Conservation (phyloP, 495 filamentous ascomycete genomes). For the Penicillium atrosanguineum region DNA sequence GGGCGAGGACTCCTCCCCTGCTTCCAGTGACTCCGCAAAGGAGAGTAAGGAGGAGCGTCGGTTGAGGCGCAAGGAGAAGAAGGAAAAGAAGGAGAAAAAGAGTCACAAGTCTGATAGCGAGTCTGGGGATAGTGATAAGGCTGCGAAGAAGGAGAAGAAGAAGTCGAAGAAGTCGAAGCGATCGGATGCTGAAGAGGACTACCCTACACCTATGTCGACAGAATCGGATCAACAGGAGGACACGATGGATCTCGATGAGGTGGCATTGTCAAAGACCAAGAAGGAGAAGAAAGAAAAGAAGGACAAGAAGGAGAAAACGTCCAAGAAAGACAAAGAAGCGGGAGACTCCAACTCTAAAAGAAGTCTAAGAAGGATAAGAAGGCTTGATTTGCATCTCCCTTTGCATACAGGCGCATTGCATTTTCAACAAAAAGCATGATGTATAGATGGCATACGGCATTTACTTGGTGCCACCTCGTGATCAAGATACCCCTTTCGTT, state of each 20-base stretch:
- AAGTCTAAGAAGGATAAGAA: constrained; percentile 36
- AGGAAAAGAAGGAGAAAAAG: constrained; percentile 27
- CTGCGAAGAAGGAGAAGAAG: constrained; percentile 33
- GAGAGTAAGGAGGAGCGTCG: background rate
- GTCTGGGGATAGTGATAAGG: too few species aligned
- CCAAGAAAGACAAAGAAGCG: constrained; percentile 34
- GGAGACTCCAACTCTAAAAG: constrained; percentile 16
- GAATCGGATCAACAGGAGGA: constrained; percentile 20
- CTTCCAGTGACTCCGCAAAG: constrained; percentile 12
- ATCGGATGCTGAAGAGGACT: constrained; percentile 27
- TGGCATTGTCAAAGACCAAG: constrained; percentile 8
- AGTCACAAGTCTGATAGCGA: too few species aligned
- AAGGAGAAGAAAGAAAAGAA: constrained; percentile 27
- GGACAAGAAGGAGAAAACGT: constrained; percentile 24
- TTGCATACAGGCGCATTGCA: constrained; percentile 1
- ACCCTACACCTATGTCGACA: constrained; percentile 41
- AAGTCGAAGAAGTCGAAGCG: constrained; percentile 23
- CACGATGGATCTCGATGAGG: constrained; percentile 18
- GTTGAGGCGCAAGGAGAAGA: constrained; percentile 24
- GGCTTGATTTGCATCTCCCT: constrained; percentile 8
- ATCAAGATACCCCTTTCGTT: constrained; percentile 38
- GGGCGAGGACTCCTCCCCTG: constrained; percentile 17
- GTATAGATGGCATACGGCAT: constrained; percentile 18
- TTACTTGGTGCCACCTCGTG: constrained; percentile 16
- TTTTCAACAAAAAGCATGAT: constrained; percentile 6